phyloP scores from a whole-genome alignment of 768 basidiomycete genomes.

The Pleurotus platypus region DNA sequence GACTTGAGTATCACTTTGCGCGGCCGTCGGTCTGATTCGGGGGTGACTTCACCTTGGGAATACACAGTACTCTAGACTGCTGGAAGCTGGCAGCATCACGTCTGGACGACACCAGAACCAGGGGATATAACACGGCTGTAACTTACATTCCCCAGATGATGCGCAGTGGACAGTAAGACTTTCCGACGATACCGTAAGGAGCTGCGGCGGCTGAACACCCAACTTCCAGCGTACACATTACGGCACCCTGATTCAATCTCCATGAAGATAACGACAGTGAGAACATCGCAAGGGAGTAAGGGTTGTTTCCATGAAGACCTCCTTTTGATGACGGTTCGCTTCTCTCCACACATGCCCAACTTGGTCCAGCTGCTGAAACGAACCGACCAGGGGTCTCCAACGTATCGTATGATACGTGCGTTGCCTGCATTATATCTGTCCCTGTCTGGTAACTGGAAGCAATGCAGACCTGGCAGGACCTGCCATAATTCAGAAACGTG shows the following conservation, averaged over 20 bases:
- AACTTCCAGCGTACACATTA: not conserved
- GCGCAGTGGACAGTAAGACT: not conserved
- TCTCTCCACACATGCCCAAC: not conserved
- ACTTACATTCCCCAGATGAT: not conserved
- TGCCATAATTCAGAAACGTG: constrained; percentile 1
- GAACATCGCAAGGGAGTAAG: not conserved
- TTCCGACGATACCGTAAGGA: not conserved
- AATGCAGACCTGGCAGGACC: not conserved
- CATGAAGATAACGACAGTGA: constrained; percentile 1
- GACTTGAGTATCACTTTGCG: not conserved
- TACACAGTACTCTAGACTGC: not conserved
- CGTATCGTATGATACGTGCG: not conserved
- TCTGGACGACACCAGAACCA: not conserved
- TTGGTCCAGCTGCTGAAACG: not conserved
- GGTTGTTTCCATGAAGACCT: not conserved
- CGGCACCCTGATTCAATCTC: not conserved
- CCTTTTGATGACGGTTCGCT: not conserved
- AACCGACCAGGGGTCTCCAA: not conserved
- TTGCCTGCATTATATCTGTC: not conserved
- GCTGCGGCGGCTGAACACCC: not conserved
- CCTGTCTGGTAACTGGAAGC: not conserved
- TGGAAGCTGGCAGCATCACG: not conserved
- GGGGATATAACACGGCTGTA: constrained; percentile 5
- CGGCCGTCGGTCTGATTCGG: not conserved
- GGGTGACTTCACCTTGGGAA: not conserved